Evolutionary conservation across 495 filamentous ascomycete species (phyloP), one percentile per base, ranked within the genome.

Genomic region (Echria macrotheca): DNA sequence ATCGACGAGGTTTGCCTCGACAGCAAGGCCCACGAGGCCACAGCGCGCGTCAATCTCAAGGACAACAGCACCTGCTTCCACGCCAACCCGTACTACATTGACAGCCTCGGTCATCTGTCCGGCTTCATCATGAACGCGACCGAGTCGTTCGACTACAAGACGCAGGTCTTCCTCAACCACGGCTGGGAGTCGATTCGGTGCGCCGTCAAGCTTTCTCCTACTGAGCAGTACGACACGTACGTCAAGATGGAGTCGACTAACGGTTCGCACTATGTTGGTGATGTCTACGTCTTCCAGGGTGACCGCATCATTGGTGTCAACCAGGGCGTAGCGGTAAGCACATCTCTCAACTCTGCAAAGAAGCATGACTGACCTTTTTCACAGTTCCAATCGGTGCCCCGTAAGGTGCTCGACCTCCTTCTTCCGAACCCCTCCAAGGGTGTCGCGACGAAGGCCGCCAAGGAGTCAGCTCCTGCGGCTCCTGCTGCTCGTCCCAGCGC

Each of bases 81-180:
- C 47, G 78, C 78, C n/a, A n/a, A n/a, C 44, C 85, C 85, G 1
- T 85, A 83, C 65, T 86, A 82, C 75, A 85, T 88, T 37, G 86
- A 89, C 60, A 84, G 80, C 36, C 52, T 78, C 40, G 77, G 75
- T 52, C 80, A 85, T 55, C 71, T 86, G 23, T 82, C 84, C 8
- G 87, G 87, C 14, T 91, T 93, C 65, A 82, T 85, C 52, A 82
- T 89, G 68, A 91, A 91, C 58, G 85, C 78, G 11, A 89, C 81
- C 47, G 86, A 88, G 57, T 76, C 75, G 17, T 75, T 82, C 3
- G 82, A 90, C 54, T 83, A 81, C 0, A 78, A 79, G 48, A 79
- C 85, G 47, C 71, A 81, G 36, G 82, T 87, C 25, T 91, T 80
- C 59, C 81, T 91, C 48, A 86, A 81, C 31, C 87, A 91, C 56